Evolutionary conservation across 2,329 filamentous ascomycete species (phyloP), one percentile per base, ranked within the genome.

Genomic region (Colletotrichum australisinense): DNA sequence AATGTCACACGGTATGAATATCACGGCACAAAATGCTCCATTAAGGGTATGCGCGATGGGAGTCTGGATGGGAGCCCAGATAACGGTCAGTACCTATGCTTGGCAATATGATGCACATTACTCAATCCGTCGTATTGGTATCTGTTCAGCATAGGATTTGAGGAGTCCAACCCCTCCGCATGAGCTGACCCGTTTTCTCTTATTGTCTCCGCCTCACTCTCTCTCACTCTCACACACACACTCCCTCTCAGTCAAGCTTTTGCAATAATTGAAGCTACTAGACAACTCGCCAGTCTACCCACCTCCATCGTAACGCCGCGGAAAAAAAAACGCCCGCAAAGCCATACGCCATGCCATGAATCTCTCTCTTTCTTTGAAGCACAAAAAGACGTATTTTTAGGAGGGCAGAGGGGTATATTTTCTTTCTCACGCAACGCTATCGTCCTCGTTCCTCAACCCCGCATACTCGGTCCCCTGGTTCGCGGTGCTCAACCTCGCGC

Each of bases 401-500:
- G 38, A 5, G 38, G 14, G 38, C 9, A 35, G 32, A 35, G 32
- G 38, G 38, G 14, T 42, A 42, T 42, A 6, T 19, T 16, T 42
- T 6, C 6, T 16, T 16, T 6, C 38, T 16, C 30, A 75, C 9
- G 52, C 67, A 5, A 73, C 72, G 26, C 62, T 63, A 12, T 91
- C 89, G 59, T 91, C 90, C 72, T 92, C 90, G n/a, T 85, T 84
- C 67, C 88, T 85, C 71, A 91, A 78, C 3, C 90, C 90, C 11
- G 89, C 88, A 78, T 88, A 92, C 79, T 92, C 90, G 0, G 90
- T 92, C 24, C 93, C 94, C 80, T 95, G 93, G 74, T 94, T 95
- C 14, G 94, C 94, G 72, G 93, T 94, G 78, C 93, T 95, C 79
- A 97, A 81, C 74, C 95, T 85, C 14, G 95, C 95, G 80, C 95